Percentiles rank a stretch among this genome's conserved stretches.
Conservation (phyloP, 441 rosid species). For the Euphorbia schlechtendalii region DNA sequence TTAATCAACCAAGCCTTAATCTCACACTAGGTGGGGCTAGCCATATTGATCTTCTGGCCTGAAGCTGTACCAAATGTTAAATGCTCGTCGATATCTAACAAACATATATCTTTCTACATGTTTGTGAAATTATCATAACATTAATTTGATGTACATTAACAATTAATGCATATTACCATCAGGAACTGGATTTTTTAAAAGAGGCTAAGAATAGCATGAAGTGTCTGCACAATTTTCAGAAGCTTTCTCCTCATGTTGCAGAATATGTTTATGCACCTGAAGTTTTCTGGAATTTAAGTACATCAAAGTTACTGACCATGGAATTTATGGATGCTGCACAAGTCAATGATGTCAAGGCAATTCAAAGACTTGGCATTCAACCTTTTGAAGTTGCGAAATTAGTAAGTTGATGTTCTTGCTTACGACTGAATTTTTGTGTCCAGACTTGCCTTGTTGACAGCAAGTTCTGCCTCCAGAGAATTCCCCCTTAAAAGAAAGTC, state of each 20-base stretch:
- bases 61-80: no score
- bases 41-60: no score
- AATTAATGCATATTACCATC: slow-evolving; percentile 21
- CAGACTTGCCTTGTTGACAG: slow-evolving; percentile 7
- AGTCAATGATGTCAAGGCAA: slow-evolving; percentile 61
- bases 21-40: no score
- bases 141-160: neutral
- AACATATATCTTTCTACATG: no score
- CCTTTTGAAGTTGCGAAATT: slow-evolving; percentile 71
- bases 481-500: no score
- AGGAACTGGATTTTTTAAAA: slow-evolving; percentile 86
- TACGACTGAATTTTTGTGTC: slow-evolving; percentile 3
- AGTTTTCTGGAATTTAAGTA: slow-evolving; percentile 73
- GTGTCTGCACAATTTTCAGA: slow-evolving; percentile 81
- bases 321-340: slow-evolving; percentile 92
- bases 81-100: no score
- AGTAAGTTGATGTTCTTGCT: slow-evolving; percentile 40
- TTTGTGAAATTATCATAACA: neutral
- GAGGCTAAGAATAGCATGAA: slow-evolving; percentile 89
- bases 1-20: no score
- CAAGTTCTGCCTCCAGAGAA: slow-evolving; percentile 3
- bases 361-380: slow-evolving; percentile 64
- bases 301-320: slow-evolving; percentile 85
- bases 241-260: slow-evolving; percentile 83
- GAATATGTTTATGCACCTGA: slow-evolving; percentile 70